Conservation (phyloP, 2,329 filamentous ascomycete species). For the Aspergillus sp. region DNA sequence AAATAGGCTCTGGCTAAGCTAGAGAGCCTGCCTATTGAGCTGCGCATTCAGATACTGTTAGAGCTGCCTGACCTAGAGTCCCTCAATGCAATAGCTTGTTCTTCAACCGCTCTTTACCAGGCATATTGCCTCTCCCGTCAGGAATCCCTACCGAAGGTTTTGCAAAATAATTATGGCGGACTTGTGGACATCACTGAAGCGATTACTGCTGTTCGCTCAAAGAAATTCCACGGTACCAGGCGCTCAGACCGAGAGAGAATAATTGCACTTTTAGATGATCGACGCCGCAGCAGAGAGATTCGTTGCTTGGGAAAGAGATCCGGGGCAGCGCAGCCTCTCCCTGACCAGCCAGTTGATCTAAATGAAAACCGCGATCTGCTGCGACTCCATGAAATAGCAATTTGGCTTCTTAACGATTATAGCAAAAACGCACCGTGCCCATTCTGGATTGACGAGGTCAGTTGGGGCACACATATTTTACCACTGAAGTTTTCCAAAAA, state of each 20-base stretch:
- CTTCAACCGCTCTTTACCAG: slow-evolving; percentile 17
- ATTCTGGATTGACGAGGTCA: background rate
- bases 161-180: slow-evolving; percentile 10
- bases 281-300: slow-evolving; percentile 20
- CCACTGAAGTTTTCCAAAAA: slow-evolving; percentile 13
- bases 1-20: background rate
- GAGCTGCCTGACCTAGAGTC: slow-evolving; percentile 8
- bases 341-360: background rate
- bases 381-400: background rate
- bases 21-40: background rate
- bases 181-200: slow-evolving; percentile 19
- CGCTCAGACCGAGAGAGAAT: slow-evolving; percentile 10
- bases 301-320: background rate
- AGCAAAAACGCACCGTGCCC: background rate
- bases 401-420: background rate
- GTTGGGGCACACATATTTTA: background rate
- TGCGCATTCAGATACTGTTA: background rate
- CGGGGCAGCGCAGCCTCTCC: background rate
- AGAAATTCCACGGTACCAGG: slow-evolving; percentile 4
- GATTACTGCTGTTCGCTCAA: slow-evolving; percentile 20
- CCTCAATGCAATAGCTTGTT: slow-evolving; percentile 16
- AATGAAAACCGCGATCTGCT: background rate
- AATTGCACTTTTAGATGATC: slow-evolving; percentile 17
- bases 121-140: slow-evolving; percentile 13
- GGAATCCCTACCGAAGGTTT: background rate